phyloP scores from a whole-genome alignment of 495 filamentous ascomycete genomes.

The Penicillium daleae region DNA sequence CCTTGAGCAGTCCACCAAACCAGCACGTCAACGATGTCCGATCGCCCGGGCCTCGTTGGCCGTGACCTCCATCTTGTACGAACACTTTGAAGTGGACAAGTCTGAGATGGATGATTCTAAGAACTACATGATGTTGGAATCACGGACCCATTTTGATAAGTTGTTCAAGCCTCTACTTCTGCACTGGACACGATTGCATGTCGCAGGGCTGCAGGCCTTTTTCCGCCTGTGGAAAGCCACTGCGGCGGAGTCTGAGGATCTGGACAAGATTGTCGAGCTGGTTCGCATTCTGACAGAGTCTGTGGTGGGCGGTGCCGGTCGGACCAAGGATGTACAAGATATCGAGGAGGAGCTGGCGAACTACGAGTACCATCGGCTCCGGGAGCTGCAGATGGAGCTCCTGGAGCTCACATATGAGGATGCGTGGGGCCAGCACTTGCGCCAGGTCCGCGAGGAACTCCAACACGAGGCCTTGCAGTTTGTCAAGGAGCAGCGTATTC shows the following conservation, averaged over 20 bases:
- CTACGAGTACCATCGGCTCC: conserved; percentile 75
- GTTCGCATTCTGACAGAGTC: conserved; percentile 90
- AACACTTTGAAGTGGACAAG: conserved; percentile 94
- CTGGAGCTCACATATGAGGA: conserved; percentile 90
- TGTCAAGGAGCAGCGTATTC: conserved; percentile 92
- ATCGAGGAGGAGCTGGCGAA: conserved; percentile 87
- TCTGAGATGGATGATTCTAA: conserved; percentile 81
- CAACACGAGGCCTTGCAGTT: conserved; percentile 93
- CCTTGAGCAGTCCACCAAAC: conserved; percentile 82
- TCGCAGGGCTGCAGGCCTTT: conserved; percentile 83
- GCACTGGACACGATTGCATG: conserved; percentile 96
- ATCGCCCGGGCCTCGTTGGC: conserved; percentile 86
- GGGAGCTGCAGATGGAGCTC: conserved; percentile 93
- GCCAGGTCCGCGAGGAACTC: conserved; percentile 89
- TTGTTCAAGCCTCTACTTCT: conserved; percentile 86
- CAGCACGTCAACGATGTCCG: conserved; percentile 76
- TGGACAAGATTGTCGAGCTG: conserved; percentile 88
- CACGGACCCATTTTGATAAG: conserved; percentile 78
- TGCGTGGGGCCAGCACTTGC: conserved; percentile 88
- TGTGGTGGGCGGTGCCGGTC: conserved; percentile 79
- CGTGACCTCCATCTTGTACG: conserved; percentile 85
- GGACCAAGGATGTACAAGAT: conserved; percentile 84
- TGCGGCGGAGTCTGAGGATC: conserved; percentile 80
- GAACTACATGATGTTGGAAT: conserved; percentile 75
- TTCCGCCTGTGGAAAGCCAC: conserved; percentile 92